Percentiles rank a stretch among this genome's conserved stretches.
Conservation (phyloP, 2,329 filamentous ascomycete genomes). For the Fonsecaea pedrosoi region DNA sequence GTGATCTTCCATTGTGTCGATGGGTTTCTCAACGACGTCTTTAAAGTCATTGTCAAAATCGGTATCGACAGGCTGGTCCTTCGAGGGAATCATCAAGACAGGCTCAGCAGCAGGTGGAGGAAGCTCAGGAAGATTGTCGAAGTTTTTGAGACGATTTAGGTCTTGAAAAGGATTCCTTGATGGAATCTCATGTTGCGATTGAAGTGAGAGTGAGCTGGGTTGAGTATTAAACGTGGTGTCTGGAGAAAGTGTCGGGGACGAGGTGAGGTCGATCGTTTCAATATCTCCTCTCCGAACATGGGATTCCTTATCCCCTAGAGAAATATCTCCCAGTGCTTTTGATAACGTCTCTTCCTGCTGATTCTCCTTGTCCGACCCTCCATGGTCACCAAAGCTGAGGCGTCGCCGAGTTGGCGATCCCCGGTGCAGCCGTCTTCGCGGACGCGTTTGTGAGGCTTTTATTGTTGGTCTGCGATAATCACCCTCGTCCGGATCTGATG, state of each 20-base stretch:
- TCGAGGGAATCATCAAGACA: constrained; percentile 21
- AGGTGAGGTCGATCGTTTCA: constrained; percentile 39
- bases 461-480: constrained; percentile 11
- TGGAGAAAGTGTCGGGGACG: constrained; percentile 28
- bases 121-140: constrained; percentile 24
- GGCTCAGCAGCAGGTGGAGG: constrained; percentile 26
- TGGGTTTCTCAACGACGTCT: neutral
- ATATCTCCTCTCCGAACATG: constrained; percentile 25
- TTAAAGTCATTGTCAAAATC: neutral
- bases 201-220: constrained; percentile 8
- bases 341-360: constrained; percentile 21
- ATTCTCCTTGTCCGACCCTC: constrained; percentile 39
- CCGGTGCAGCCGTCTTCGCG: constrained; percentile 29
- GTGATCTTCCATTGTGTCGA: neutral
- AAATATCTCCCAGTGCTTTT: constrained; percentile 48
- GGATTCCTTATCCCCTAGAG: constrained; percentile 42
- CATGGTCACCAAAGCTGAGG: constrained; percentile 25
- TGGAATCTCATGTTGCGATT: neutral
- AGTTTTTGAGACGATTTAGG: constrained; percentile 25
- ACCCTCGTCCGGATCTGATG: constrained; percentile 25
- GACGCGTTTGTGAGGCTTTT: constrained; percentile 9
- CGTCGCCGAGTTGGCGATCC: constrained; percentile 27
- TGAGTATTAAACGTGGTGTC: constrained; percentile 6
- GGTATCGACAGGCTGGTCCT: constrained; percentile 10
- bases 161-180: neutral